Percentiles rank a stretch among this genome's conserved stretches.
Conservation (phyloP, 352 stramenopile genomes). For the Phytopythium chamaehyphon region DNA sequence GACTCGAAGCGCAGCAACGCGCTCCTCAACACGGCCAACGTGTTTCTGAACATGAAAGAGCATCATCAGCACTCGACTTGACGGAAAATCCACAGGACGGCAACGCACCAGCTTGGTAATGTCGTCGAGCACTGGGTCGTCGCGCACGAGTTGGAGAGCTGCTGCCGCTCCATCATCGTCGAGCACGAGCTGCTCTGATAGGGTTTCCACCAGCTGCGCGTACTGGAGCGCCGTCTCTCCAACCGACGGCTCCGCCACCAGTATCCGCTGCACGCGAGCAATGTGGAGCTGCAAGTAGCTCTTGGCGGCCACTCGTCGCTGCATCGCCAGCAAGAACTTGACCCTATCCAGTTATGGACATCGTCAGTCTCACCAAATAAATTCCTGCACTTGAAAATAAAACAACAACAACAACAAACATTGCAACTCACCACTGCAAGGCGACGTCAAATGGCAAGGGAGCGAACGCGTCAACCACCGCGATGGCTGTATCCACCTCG, state of each 20-base stretch:
- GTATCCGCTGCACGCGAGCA: not conserved
- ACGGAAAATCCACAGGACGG: not conserved
- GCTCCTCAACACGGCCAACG: constrained; percentile 2
- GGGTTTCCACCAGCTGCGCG: constrained; percentile 22
- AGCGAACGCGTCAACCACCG: constrained; percentile 34
- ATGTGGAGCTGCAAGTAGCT: constrained; percentile 25
- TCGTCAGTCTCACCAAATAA: too few relatives aligned
- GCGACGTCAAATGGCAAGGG: constrained; percentile 35
- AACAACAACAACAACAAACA: too few relatives aligned
- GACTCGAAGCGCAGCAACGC: not conserved
- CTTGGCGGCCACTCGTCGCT: constrained; percentile 23
- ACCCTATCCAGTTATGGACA: constrained; percentile 18
- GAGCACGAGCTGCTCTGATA: constrained; percentile 46
- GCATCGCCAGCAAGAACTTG: constrained; percentile 67
- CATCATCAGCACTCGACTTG: not conserved
- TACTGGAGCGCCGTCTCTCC: constrained; percentile 21
- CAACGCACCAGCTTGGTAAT: constrained; percentile 35
- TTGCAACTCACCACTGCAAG: constrained; percentile 36
- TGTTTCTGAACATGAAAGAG: not conserved
- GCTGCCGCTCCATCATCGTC: constrained; percentile 30
- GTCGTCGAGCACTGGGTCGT: constrained; percentile 38
- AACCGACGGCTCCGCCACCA: not conserved
- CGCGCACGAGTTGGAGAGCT: constrained; percentile 28
- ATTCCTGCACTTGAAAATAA: too few relatives aligned
- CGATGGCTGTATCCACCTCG: constrained; percentile 44